Percentiles rank a stretch among this genome's conserved stretches.
Evolutionary conservation across 495 filamentous ascomycete species (phyloP).

Genomic region (Podospora sp.): DNA sequence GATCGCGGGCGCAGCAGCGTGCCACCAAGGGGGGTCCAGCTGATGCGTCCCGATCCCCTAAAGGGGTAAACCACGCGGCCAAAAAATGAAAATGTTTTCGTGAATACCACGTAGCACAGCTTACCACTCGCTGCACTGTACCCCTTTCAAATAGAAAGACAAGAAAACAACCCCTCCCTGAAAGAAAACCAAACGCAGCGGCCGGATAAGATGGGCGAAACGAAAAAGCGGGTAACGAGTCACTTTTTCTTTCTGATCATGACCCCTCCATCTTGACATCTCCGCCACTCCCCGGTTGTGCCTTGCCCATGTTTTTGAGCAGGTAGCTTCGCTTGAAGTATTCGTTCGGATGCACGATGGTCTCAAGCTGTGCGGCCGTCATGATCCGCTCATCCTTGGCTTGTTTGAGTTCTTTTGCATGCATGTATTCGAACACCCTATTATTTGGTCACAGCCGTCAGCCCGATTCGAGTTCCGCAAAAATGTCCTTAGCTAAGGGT

Average conservation of each 20-base stretch:
- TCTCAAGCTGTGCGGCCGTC: slow-evolving; percentile 82
- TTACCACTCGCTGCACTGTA: background rate
- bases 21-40: slow-evolving; percentile 4
- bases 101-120: background rate
- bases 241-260: slow-evolving; percentile 6
- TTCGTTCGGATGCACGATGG: slow-evolving; percentile 95
- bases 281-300: slow-evolving; percentile 21
- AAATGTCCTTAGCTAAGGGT: background rate
- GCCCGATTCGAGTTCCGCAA: slow-evolving; percentile 7
- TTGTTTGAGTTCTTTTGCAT: slow-evolving; percentile 84
- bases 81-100: background rate
- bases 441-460: background rate
- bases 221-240: background rate
- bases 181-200: background rate
- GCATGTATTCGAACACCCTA: slow-evolving; percentile 83
- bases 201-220: background rate
- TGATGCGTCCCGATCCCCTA: slow-evolving; percentile 6
- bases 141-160: background rate
- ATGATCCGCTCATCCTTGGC: slow-evolving; percentile 82
- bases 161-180: background rate
- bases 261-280: slow-evolving; percentile 57
- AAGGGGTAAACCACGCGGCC: slow-evolving; percentile 17
- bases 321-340: slow-evolving; percentile 95
- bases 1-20: background rate
- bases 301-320: slow-evolving; percentile 68